Evolutionary conservation across 129 eudicot genomes (phyloP), one percentile per base, ranked within the genome.

Genomic region (Centrapalus pauciflorus): DNA sequence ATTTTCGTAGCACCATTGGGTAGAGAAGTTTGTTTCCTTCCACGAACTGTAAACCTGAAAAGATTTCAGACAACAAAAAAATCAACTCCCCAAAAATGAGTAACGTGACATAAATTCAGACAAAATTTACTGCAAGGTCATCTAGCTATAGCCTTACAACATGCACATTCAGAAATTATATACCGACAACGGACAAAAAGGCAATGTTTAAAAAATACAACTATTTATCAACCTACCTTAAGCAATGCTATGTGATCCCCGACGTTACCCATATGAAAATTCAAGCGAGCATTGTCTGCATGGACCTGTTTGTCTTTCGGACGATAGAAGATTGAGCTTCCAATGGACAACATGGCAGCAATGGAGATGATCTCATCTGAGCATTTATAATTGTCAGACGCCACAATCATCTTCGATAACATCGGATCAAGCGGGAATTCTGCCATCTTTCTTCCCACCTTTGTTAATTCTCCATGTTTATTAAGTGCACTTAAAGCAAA

Each of bases 371-470:
- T 61, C 76, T 90, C 95, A 54, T 87, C 95, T 33, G 92, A 87
- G 76, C 97, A 90, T 45, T 84, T 76, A 64, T 84, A 84, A 67
- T 87, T 90, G 50, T 90, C 95, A 10, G 97, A 86, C 7, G 95
- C 97, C 6, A 90, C 97, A 57, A 90, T 87, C 97, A 87, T 87
- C 72, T 90, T 90, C 2, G 97, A 90, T 24, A 87, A 64, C 97
- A 90, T 90, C n/a, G 97, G 97, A 82, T 90, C 95, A 56, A 90
- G 85, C 26, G 97, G 97, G 51, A 90, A 90, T 72, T 90, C 97
- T 0, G 97, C 95, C 97, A 90, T 84, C 77, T 86, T 80, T 72
- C 97, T 82, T 35, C 97, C 97, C 17, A 84, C 85, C 55, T 90
- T 90, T 21, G 97, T 90, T 80, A 90, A 38, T 50, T 90, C 97